phyloP scores from a whole-genome alignment of 2,329 filamentous ascomycete species.

The Cordyceps cateniannulata region DNA sequence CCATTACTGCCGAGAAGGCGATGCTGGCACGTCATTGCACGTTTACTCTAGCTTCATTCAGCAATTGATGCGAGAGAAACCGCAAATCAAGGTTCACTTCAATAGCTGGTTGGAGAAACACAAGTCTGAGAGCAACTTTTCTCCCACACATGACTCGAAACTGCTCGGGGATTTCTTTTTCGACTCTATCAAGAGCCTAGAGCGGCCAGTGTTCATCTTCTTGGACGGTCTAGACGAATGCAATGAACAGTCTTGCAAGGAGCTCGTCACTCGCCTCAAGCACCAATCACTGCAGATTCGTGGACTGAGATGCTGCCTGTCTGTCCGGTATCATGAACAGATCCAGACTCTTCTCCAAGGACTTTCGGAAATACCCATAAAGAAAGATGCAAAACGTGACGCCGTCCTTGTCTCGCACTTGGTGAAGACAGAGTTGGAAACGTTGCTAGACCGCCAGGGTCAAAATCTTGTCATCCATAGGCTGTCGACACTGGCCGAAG shows the following conservation, averaged over 20 bases:
- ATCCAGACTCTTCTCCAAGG: background rate
- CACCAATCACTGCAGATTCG: background rate
- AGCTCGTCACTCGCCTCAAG: background rate
- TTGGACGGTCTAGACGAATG: slow-evolving; percentile 2
- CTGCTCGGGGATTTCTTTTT: background rate
- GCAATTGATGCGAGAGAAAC: background rate
- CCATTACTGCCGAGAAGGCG: slow-evolving; percentile 5
- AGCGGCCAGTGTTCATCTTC: background rate
- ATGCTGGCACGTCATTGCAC: background rate
- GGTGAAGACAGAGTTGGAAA: background rate
- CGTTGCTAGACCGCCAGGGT: background rate
- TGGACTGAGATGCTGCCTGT: background rate
- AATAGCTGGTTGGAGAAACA: background rate
- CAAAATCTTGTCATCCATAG: background rate
- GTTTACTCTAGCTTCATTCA: background rate
- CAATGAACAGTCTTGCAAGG: background rate
- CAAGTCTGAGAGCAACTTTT: background rate
- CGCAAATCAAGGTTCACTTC: background rate
- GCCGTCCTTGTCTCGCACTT: background rate
- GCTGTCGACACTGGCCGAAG: slow-evolving; percentile 3
- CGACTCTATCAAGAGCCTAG: background rate
- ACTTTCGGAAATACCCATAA: background rate
- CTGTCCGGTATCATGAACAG: background rate
- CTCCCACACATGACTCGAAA: background rate
- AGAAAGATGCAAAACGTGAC: background rate